These are phyloP conservation scores for Coelastrella sp. DNA, from an alignment of 139 green algal species.

Conservation along the genomic window DNA sequence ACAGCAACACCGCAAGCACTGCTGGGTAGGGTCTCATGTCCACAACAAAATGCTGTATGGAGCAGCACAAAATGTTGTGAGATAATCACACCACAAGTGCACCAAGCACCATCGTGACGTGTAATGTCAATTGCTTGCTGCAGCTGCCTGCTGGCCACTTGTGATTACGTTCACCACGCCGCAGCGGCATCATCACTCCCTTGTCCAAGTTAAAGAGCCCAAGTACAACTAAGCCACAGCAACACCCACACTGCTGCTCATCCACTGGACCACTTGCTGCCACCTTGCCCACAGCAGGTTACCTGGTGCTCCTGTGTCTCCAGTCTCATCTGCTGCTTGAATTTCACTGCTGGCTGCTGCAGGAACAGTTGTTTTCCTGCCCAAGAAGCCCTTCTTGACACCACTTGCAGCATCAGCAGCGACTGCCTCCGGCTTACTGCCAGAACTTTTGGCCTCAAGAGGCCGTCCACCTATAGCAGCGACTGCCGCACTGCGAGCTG, in stretches of 20 bases:
- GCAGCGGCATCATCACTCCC: too few relatives aligned
- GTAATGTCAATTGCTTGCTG: too few relatives aligned
- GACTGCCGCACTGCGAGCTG: slow-evolving; percentile 14
- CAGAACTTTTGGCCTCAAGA: not conserved
- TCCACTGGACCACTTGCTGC: too few relatives aligned
- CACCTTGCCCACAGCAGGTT: not conserved
- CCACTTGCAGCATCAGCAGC: not conserved
- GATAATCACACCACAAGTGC: not conserved
- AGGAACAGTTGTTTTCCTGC: not conserved
- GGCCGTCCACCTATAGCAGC: slow-evolving; percentile 7
- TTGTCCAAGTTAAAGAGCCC: too few relatives aligned
- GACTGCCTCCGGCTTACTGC: not conserved
- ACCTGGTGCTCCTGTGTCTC: not conserved
- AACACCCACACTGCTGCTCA: too few relatives aligned
- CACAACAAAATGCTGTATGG: not conserved
- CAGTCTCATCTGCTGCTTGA: not conserved
- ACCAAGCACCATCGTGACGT: too few relatives aligned
- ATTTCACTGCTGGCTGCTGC: not conserved
- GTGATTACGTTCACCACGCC: too few relatives aligned
- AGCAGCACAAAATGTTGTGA: not conserved
- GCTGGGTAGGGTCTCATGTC: too few relatives aligned
- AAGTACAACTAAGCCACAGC: too few relatives aligned
- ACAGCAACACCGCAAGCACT: too few relatives aligned
- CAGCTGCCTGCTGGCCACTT: too few relatives aligned
- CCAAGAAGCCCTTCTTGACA: not conserved